Base-by-base conservation (phyloP, 305 asterid genomes). In the Fraxinus dipetala region DNA sequence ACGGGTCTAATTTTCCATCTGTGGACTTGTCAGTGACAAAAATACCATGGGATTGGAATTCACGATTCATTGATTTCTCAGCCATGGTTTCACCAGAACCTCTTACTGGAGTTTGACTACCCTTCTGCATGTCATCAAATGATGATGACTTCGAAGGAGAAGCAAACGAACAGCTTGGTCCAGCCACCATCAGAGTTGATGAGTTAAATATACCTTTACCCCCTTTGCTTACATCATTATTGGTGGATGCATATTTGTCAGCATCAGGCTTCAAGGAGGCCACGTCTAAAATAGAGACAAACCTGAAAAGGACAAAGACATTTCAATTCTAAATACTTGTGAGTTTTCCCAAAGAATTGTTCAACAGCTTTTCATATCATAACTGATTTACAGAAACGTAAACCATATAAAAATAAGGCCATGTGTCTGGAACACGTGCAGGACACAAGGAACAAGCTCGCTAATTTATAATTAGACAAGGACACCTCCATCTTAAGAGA, bases 121-220 rank as follows among this genome's bases (percentile, higher is more conserved):
- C 72, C 81, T 76, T 86, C 31, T 79, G 85, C 83, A 83, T 88
- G 77, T 83, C 85, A 80, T 80, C 81, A 61, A 76, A 30, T 73
- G 84, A 86, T 77, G 86, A 75, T 76, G 90, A 63, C 76, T 81
- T 87, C 31, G 51, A 59, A 78, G 83, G 81, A 85, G 83, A 80
- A 78, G 84, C 83, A 77, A 92, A 83, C 36, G 89, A 82, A 87
- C 83, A 76, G 88, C 90, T 86, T 79, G 94, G 87, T 85, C 92
- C 92, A 85, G 93, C 84, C 86, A 94, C 97, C 98, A 93, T 96
- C 86, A 91, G 91, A 11, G 98, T 94, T 77, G 98, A 87, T 45
- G 97, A 86, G 89, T 88, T 89, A 88, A 96, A 96, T 83, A 96
- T 82, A 69, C 89, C 89, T 80, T 81, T 87, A 63, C 86, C 85